Evolutionary conservation across 192 early-diverging fungal genomes (phyloP).

Genomic region (Geranomyces michiganensis): DNA sequence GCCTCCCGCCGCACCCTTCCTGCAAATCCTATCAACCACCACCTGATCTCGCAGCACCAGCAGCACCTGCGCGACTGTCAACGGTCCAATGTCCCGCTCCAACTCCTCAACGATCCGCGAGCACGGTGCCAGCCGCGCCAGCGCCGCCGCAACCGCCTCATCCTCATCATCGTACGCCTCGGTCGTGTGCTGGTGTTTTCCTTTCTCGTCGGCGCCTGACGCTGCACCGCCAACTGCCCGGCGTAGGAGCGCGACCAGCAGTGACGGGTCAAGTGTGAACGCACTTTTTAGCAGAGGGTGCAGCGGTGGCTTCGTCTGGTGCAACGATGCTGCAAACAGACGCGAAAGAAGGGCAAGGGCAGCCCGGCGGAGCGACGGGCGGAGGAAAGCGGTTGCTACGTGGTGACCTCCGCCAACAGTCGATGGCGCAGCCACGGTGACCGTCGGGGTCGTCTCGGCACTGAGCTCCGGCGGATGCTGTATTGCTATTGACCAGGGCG

Average conservation of each 20-base stretch:
- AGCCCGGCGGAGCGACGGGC: not conserved
- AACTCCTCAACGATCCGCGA: not conserved
- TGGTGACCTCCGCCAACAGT: not conserved
- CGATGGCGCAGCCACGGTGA: not conserved
- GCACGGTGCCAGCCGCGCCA: not conserved
- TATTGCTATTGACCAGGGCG: not conserved
- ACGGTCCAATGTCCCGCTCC: slow-evolving; percentile 1
- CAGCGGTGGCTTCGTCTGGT: not conserved
- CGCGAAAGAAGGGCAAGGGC: not conserved
- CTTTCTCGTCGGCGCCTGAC: not conserved
- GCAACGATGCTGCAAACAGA: not conserved
- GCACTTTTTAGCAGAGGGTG: slow-evolving; percentile 2
- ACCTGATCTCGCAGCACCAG: slow-evolving; percentile 7
- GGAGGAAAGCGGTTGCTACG: slow-evolving; percentile 1
- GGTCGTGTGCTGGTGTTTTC: not conserved
- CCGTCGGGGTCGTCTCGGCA: not conserved
- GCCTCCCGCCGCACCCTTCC: too few species aligned
- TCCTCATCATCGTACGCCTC: not conserved
- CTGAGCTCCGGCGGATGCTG: not conserved
- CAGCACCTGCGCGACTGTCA: not conserved
- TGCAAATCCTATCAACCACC: too few species aligned
- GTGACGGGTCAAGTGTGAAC: slow-evolving; percentile 3
- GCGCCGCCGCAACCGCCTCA: not conserved
- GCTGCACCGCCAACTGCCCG: not conserved
- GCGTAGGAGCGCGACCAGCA: not conserved